A percentile compares a stretch with the other conserved stretches of the same genome.
phyloP scores from a whole-genome alignment of 2,329 filamentous ascomycete genomes.

The Fusarium citri region DNA sequence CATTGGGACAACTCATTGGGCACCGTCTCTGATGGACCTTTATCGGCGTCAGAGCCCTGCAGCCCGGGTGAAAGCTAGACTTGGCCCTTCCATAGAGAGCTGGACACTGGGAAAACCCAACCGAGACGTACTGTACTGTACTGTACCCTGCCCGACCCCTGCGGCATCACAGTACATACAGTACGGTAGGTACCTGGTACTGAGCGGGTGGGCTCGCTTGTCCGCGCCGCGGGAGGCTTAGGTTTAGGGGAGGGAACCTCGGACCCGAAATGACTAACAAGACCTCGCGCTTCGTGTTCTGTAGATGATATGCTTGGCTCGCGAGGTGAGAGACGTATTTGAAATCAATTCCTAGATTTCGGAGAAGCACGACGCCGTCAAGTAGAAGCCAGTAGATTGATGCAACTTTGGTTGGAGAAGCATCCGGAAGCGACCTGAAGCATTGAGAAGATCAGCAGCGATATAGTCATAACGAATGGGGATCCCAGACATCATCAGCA shows the following conservation, averaged over 20 bases:
- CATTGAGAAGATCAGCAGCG: constrained; percentile 32
- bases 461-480: constrained; percentile 18
- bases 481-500: constrained; percentile 27
- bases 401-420: constrained; percentile 8
- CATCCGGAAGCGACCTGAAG: constrained; percentile 30
- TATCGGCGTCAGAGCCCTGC: constrained; percentile 36
- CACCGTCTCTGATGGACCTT: constrained; percentile 18
- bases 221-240: constrained; percentile 26
- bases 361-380: background rate
- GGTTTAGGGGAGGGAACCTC: constrained; percentile 24
- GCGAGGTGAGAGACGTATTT: constrained; percentile 23
- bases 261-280: constrained; percentile 1
- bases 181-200: background rate
- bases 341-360: constrained; percentile 18
- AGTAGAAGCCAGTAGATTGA: background rate
- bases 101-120: constrained; percentile 10
- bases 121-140: constrained; percentile 21
- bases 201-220: constrained; percentile 29
- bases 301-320: background rate
- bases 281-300: constrained; percentile 14
- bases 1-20: constrained; percentile 41
- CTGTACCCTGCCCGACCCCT: background rate
- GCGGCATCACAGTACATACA: background rate
- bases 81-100: constrained; percentile 21
- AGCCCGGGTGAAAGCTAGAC: constrained; percentile 23